Evolutionary conservation across 139 green algal genomes (phyloP).

Genomic region (Chlamydomonas incerta): DNA sequence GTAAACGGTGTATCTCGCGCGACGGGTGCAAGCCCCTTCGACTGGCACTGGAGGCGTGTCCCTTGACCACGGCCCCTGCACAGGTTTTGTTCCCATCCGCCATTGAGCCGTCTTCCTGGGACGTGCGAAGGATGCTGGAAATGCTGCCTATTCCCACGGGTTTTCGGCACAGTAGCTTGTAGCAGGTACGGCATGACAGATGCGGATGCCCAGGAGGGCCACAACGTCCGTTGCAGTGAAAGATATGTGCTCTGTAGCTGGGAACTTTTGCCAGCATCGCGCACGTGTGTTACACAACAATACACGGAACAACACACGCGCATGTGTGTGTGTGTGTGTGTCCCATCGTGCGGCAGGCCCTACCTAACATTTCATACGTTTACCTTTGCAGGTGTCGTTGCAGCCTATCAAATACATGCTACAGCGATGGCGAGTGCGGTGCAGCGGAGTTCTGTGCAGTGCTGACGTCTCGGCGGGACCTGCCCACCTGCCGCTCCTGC

Average conservation of each 20-base stretch:
- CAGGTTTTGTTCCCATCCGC: conserved; percentile 4
- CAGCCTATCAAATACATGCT: not conserved
- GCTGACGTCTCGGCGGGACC: not conserved
- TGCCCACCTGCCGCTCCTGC: conserved; percentile 23
- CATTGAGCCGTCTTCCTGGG: not conserved
- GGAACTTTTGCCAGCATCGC: no score
- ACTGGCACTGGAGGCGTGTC: no score
- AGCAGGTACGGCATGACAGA: conserved; percentile 5
- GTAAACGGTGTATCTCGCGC: no score
- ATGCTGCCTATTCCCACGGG: conserved; percentile 13
- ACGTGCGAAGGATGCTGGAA: conserved; percentile 16
- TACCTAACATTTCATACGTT: no score
- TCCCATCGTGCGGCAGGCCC: no score
- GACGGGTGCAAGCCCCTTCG: no score
- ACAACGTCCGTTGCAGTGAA: no score
- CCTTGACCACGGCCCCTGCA: not conserved
- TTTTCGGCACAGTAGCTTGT: conserved; percentile 8
- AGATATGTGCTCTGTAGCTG: no score
- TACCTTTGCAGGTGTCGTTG: conserved; percentile 8
- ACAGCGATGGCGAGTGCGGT: not conserved
- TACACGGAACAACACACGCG: no score
- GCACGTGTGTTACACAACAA: no score
- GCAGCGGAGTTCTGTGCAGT: conserved; percentile 17
- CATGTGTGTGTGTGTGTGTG: no score
- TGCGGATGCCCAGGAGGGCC: no score